These are phyloP conservation scores for Fusarium virguliforme DNA, from an alignment of 2,329 filamentous ascomycete genomes.

Conservation along the genomic window DNA sequence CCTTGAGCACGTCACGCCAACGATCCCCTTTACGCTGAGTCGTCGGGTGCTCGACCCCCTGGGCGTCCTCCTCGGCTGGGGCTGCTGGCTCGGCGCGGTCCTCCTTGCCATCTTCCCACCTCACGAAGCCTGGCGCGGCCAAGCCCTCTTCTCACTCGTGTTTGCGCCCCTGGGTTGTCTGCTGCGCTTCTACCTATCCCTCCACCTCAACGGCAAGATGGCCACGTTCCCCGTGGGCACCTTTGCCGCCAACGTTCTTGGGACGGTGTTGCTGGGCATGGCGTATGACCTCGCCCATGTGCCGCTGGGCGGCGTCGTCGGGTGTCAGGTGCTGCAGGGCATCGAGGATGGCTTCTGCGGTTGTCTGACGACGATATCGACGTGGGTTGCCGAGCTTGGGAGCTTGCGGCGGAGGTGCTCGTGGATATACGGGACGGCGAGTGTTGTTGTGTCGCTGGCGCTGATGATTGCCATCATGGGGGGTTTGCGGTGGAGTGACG, in stretches of 20 bases:
- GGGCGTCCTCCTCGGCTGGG: slow-evolving; percentile 76
- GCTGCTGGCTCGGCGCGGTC: slow-evolving; percentile 84
- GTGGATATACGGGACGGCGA: slow-evolving; percentile 78
- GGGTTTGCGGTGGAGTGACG: slow-evolving; percentile 78
- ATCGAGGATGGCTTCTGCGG: slow-evolving; percentile 79
- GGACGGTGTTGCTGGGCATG: slow-evolving; percentile 82
- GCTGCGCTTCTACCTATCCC: slow-evolving; percentile 79
- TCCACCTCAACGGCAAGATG: slow-evolving; percentile 78
- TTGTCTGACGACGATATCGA: slow-evolving; percentile 77
- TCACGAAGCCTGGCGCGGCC: slow-evolving; percentile 81
- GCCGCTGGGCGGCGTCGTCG: slow-evolving; percentile 68
- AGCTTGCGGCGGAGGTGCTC: slow-evolving; percentile 67
- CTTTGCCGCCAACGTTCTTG: slow-evolving; percentile 84
- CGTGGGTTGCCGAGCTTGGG: slow-evolving; percentile 75
- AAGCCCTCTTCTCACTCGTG: slow-evolving; percentile 81
- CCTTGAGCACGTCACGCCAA: slow-evolving; percentile 72
- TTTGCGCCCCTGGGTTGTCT: slow-evolving; percentile 89
- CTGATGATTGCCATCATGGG: slow-evolving; percentile 82
- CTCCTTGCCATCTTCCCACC: slow-evolving; percentile 82
- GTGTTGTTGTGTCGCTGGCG: slow-evolving; percentile 72
- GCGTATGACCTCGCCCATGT: slow-evolving; percentile 84
- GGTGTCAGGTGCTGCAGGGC: slow-evolving; percentile 79
- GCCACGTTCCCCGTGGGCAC: slow-evolving; percentile 87
- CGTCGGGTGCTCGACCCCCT: slow-evolving; percentile 76
- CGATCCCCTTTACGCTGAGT: slow-evolving; percentile 70